Evolutionary conservation across 768 basidiomycete species (phyloP), one percentile per base, ranked within the genome.

Genomic region (Tricholoma terreum): DNA sequence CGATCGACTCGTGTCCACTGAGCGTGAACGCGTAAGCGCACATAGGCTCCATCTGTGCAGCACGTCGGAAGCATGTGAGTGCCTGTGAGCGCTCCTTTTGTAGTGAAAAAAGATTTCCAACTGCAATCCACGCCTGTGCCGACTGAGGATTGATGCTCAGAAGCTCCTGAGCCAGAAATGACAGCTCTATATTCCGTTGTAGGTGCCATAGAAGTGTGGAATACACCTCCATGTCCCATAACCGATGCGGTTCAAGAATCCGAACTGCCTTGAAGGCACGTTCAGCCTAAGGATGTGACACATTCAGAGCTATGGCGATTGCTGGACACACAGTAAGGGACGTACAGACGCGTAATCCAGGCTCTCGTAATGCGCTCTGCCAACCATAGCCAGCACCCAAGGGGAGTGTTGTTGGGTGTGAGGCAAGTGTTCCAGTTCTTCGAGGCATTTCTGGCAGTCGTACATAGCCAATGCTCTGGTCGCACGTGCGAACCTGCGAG

Each of bases 201-300:
- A 97, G 76, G 73, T 98, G 96, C 96, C 96, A 99, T 45, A 98
- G 77, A 34, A 96, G 81, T 24, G 97, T 97, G 46, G 95, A 97
- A 73, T 93, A 97, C 40, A 94, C 84, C 73, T 98, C 95, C 92
- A 97, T 94, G 70, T 94, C 91, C 78, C 84, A 84, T 57, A 95
- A 71, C 21, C 92, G 85, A 77, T 92, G 90, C n/a, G 95, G 95
- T 61, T 98, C 90, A 58, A 91, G 75, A n/a, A 77, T 77, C 42
- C 94, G 83, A 51, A 92, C 84, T 15, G 85, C 82, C 62, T 84
- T 83, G 78, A 95, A 98, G 19, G 91, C 91, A 65, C 92, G 85
- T 68, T 94, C 90, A 36, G 96, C 92, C 95, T 97, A 65, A 35
- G 59, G 60, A 58, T 51, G 22, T 46, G 60, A 63, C 66, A 65